These are phyloP conservation scores for Saxispiralis lemnorum DNA, from an alignment of 495 filamentous ascomycete genomes.

Conservation along the genomic window DNA sequence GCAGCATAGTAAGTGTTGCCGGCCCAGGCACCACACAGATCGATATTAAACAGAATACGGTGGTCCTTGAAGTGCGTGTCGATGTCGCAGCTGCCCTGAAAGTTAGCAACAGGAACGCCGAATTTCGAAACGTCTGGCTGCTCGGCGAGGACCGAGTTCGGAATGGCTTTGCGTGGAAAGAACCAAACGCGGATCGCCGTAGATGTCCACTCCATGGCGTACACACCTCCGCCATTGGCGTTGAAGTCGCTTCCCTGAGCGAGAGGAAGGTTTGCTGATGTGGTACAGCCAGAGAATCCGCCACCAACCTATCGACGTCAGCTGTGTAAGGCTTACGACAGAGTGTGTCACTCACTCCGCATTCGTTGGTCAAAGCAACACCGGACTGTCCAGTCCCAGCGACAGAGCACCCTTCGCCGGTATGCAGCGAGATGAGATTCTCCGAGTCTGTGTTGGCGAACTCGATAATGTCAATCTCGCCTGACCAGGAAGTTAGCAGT, in stretches of 20 bases:
- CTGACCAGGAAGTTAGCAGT: neutral
- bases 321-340: neutral
- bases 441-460: conserved; percentile 51
- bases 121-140: conserved; percentile 38
- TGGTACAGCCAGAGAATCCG: conserved; percentile 3
- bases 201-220: conserved; percentile 60
- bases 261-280: conserved; percentile 21
- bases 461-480: conserved; percentile 59
- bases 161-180: conserved; percentile 46
- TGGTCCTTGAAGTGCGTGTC: conserved; percentile 46
- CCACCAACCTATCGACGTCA: neutral
- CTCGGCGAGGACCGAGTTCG: conserved; percentile 36
- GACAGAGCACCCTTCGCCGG: conserved; percentile 43
- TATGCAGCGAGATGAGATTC: conserved; percentile 64
- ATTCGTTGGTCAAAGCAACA: conserved; percentile 33
- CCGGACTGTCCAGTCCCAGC: conserved; percentile 32
- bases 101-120: conserved; percentile 49
- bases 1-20: conserved; percentile 32
- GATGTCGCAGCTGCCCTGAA: conserved; percentile 47
- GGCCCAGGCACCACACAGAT: conserved; percentile 84
- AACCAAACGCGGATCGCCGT: conserved; percentile 56
- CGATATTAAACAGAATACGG: conserved; percentile 63
- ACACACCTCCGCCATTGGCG: conserved; percentile 46
- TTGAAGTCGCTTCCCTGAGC: conserved; percentile 58
- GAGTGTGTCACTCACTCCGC: conserved; percentile 31